Evolutionary conservation across 2,329 filamentous ascomycete species (phyloP).

Genomic region (Colletotrichum sp.): DNA sequence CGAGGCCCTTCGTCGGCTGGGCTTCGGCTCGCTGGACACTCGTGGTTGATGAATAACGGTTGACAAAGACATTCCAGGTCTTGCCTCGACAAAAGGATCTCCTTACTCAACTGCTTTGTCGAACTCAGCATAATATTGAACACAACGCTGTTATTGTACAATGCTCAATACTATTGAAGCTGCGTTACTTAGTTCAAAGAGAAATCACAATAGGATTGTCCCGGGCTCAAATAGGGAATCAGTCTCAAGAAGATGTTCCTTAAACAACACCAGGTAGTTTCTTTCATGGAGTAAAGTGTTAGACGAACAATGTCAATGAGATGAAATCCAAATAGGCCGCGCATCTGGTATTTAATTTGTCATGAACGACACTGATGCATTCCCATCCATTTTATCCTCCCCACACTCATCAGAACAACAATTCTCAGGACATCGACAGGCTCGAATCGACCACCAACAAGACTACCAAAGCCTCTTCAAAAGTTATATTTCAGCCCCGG

Average conservation of each 20-base stretch:
- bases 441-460: background rate
- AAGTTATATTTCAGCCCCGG: background rate
- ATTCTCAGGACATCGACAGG: background rate
- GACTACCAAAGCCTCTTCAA: background rate
- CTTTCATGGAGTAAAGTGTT: background rate
- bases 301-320: background rate
- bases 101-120: background rate
- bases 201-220: background rate
- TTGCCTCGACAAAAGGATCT: background rate
- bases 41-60: background rate
- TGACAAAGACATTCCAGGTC: background rate
- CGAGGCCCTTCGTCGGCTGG: background rate
- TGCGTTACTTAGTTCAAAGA: background rate
- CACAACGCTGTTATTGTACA: background rate
- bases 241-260: background rate
- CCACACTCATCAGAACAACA: background rate
- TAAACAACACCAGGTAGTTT: rapidly evolving
- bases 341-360: background rate
- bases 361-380: background rate
- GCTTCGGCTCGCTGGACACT: background rate
- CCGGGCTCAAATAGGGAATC: too few relatives aligned
- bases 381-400: background rate
- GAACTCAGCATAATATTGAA: background rate
- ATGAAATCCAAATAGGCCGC: background rate
- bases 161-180: background rate